Evolutionary conservation across 2,329 filamentous ascomycete genomes (phyloP).

Genomic region (Colletotrichum brevisporum): DNA sequence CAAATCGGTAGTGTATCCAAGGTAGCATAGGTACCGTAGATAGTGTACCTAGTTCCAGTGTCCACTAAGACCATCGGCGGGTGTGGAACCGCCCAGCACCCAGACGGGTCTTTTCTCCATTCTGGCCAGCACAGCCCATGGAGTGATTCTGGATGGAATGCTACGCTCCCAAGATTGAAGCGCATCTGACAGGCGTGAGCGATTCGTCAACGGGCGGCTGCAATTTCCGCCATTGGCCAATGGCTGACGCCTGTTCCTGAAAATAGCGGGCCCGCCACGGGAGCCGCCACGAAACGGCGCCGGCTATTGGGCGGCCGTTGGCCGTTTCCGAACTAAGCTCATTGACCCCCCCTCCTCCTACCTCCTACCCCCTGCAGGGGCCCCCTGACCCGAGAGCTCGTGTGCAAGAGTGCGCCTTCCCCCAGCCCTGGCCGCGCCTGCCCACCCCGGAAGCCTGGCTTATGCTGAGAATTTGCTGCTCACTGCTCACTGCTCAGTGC

Average conservation of each 20-base stretch:
- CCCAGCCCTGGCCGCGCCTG: not conserved
- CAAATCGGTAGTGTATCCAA: too few species aligned
- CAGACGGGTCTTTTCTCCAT: constrained; percentile 29
- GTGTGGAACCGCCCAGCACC: not conserved
- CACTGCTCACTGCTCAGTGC: not conserved
- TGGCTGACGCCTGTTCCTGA: not conserved
- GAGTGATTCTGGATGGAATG: constrained; percentile 14
- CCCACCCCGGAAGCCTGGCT: not conserved
- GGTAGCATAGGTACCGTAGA: not conserved
- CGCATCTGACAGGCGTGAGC: constrained; percentile 34
- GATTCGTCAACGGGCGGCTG: constrained; percentile 40
- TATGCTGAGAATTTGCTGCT: not conserved
- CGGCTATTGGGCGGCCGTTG: constrained; percentile 34
- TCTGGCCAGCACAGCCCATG: constrained; percentile 37
- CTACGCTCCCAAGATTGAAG: constrained; percentile 34
- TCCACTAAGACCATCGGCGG: not conserved
- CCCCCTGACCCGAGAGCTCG: constrained; percentile 20
- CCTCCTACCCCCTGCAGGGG: constrained; percentile 26
- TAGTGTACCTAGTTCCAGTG: not conserved
- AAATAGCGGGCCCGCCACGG: not conserved
- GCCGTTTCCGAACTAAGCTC: constrained; percentile 38
- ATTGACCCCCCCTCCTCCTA: constrained; percentile 1
- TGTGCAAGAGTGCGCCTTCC: constrained; percentile 26
- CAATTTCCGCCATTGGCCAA: constrained; percentile 39
- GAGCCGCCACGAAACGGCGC: constrained; percentile 29